Evolutionary conservation across 2,329 filamentous ascomycete species (phyloP).

Genomic region (Cercospora sojina): DNA sequence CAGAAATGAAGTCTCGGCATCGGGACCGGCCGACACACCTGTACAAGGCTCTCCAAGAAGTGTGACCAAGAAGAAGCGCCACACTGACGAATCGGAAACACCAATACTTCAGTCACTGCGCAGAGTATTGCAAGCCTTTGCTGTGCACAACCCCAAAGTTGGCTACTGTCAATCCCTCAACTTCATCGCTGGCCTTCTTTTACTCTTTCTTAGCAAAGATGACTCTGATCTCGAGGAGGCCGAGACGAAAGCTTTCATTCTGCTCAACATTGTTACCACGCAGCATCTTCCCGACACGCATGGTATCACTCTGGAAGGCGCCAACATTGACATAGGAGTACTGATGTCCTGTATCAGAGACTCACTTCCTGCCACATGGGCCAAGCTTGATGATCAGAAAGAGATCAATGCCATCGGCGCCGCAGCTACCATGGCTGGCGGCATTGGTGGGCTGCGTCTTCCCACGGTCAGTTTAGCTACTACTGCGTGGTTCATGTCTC

Average conservation of each 20-base stretch:
- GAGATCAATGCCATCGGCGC: slow-evolving; percentile 39
- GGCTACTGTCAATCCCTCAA: slow-evolving; percentile 96
- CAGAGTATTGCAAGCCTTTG: slow-evolving; percentile 83
- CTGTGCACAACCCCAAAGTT: slow-evolving; percentile 84
- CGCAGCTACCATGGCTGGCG: slow-evolving; percentile 44
- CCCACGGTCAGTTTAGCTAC: slow-evolving; percentile 90
- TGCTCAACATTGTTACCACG: slow-evolving; percentile 87
- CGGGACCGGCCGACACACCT: slow-evolving; percentile 15
- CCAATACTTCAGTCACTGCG: slow-evolving; percentile 78
- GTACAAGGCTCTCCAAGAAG: slow-evolving; percentile 6
- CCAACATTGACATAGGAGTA: slow-evolving; percentile 90
- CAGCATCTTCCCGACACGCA: slow-evolving; percentile 89
- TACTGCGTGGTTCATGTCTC: slow-evolving; percentile 97
- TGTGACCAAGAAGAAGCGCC: slow-evolving; percentile 34
- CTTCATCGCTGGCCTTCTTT: slow-evolving; percentile 84
- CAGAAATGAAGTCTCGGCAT: slow-evolving; percentile 4
- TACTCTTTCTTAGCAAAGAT: slow-evolving; percentile 67
- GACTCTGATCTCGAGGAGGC: slow-evolving; percentile 56
- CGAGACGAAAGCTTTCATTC: slow-evolving; percentile 89
- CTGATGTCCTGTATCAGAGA: slow-evolving; percentile 85
- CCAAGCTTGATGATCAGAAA: slow-evolving; percentile 80
- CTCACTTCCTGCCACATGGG: slow-evolving; percentile 78
- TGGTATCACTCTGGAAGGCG: slow-evolving; percentile 83
- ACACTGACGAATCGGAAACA: slow-evolving; percentile 59
- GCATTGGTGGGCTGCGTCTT: slow-evolving; percentile 54